phyloP scores from a whole-genome alignment of 1,284 basidiomycete species.

The Tilletia setariae region DNA sequence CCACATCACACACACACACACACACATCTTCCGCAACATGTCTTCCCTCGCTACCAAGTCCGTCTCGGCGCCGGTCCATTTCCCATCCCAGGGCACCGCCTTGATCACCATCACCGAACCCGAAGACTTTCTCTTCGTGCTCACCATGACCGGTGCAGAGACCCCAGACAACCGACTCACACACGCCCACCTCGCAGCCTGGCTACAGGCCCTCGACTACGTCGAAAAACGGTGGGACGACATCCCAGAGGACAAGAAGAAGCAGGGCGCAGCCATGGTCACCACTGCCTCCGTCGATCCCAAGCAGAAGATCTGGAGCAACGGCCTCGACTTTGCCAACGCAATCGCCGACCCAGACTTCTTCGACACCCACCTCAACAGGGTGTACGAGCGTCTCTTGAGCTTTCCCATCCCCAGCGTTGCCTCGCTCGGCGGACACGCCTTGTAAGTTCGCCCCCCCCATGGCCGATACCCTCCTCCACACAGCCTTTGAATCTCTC shows the following conservation, averaged over 20 bases:
- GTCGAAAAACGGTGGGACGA: constrained; percentile 76
- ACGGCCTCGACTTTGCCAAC: constrained; percentile 71
- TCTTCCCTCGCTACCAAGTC: neutral
- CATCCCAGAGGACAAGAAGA: constrained; percentile 30
- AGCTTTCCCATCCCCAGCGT: constrained; percentile 63
- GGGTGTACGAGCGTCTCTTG: constrained; percentile 56
- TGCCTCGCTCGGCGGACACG: constrained; percentile 86
- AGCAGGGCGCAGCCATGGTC: constrained; percentile 42
- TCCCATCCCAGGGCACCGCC: neutral
- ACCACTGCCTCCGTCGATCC: constrained; percentile 33
- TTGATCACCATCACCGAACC: constrained; percentile 22
- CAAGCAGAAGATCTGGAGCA: constrained; percentile 38
- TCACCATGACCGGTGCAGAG: constrained; percentile 38
- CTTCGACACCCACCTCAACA: constrained; percentile 59
- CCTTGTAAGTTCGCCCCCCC: constrained; percentile 58
- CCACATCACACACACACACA: neutral
- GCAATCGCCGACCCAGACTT: constrained; percentile 67
- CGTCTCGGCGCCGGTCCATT: neutral
- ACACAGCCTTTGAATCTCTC: neutral
- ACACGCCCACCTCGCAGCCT: constrained; percentile 62
- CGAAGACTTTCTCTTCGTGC: constrained; percentile 33
- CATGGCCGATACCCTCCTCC: too few relatives aligned
- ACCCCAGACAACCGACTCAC: constrained; percentile 69
- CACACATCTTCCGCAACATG: neutral
- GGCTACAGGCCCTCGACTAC: constrained; percentile 70